Base-by-base conservation (phyloP, 2,329 filamentous ascomycete genomes). In the Akanthomyces dipterigenus region DNA sequence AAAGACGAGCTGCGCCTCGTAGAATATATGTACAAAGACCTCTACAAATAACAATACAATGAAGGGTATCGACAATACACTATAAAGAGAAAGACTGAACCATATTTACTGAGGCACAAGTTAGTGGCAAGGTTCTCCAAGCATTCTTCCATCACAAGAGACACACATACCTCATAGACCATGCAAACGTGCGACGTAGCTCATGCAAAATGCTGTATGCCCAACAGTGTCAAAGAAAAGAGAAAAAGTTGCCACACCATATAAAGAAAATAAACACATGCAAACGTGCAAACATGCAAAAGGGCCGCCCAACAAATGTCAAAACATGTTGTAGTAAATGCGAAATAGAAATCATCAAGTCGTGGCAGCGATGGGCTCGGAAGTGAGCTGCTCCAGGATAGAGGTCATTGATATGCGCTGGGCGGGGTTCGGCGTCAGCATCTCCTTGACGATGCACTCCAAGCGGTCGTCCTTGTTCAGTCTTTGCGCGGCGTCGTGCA, bases 351-450 rank as follows among this genome's bases (percentile, higher is more conserved):
- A 20, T 59, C 38, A 31, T 42, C 28, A 59, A 43, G 56, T 46
- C 46, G 46, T 34, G 6, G 26, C 46, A 49, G 56, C 36, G 22
- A 59, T 20, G 24, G 54, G 46, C 49, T 62, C 55, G 20, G 43
- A 4, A 7, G 43, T 24, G 24, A 83, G 63, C 64, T 82, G 78
- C 62, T 70, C 72, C 62, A 82, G 70, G 26, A 84, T 75, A 48
- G 76, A 76, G n/a, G 76, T 75, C 78, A 82, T 84, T 22, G 79
- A 82, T 64, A 85, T 80, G 34, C 83, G 77, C 58, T 83, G 77
- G 57, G 71, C 71, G 11, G 77, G 81, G 59, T 81, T 78, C 3
- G 81, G 78, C 7, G 74, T 74, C 62, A 86, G 66, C 83, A 85
- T 86, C 40, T 82, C 79, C 61, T 73, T 72, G 18, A 84, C 77